These are phyloP conservation scores for Pseudogymnoascus pannorum DNA, from an alignment of 2,329 filamentous ascomycete species.

Conservation along the genomic window DNA sequence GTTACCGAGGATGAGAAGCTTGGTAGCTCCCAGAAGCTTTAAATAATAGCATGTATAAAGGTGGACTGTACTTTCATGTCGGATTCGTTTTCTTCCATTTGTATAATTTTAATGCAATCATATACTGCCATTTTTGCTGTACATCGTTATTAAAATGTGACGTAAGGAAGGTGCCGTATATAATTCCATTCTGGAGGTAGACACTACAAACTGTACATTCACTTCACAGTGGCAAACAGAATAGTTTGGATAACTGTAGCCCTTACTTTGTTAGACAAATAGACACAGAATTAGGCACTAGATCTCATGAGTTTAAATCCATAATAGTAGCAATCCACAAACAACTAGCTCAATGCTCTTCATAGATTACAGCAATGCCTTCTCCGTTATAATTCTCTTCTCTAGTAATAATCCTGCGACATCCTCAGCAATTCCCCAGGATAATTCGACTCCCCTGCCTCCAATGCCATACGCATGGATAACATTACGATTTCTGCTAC, in stretches of 20 bases:
- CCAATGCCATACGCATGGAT: constrained; percentile 17
- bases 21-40: constrained; percentile 13
- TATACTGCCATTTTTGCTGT: background rate
- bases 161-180: too few relatives aligned
- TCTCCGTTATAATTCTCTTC: background rate
- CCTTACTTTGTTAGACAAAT: too few relatives aligned
- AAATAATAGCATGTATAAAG: background rate
- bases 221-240: too few relatives aligned
- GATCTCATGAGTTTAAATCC: too few relatives aligned
- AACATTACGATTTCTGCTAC: constrained; percentile 16
- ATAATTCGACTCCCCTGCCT: constrained; percentile 16
- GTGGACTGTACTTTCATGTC: background rate
- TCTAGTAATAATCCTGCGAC: background rate
- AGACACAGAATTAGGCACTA: too few relatives aligned
- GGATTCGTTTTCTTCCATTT: background rate
- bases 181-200: too few relatives aligned
- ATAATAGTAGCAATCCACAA: background rate
- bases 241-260: too few relatives aligned
- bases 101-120: background rate
- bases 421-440: constrained; percentile 14
- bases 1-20: constrained; percentile 13
- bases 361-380: background rate
- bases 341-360: background rate
- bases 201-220: too few relatives aligned
- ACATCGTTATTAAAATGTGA: too few relatives aligned